These are phyloP conservation scores for Paradendryphiella salina DNA, from an alignment of 2,329 filamentous ascomycete species.

Conservation along the genomic window DNA sequence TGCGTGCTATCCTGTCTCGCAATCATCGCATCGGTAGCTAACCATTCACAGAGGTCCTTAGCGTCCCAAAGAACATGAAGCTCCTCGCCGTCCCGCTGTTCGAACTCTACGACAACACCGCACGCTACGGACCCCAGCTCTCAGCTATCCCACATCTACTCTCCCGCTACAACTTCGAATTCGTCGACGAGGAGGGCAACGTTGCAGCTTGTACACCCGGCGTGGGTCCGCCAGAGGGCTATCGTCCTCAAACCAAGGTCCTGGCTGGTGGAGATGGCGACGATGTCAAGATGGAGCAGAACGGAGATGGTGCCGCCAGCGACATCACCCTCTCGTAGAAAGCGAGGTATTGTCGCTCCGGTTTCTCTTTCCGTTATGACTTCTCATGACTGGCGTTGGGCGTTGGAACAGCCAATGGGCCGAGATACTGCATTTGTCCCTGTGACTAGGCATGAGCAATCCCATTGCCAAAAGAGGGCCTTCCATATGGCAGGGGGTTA, in stretches of 20 bases:
- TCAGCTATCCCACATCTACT: constrained; percentile 95
- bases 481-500: no score
- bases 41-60: constrained; percentile 73
- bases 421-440: neutral
- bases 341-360: neutral
- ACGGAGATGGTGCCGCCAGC: constrained; percentile 42
- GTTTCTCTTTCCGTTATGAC: neutral
- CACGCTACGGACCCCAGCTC: constrained; percentile 90
- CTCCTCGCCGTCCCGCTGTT: constrained; percentile 94
- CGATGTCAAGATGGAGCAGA: constrained; percentile 45
- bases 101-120: constrained; percentile 97
- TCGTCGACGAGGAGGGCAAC: constrained; percentile 89
- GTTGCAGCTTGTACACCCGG: constrained; percentile 85
- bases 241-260: constrained; percentile 39
- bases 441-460: neutral
- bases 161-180: constrained; percentile 96
- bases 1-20: constrained; percentile 49
- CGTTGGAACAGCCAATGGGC: constrained; percentile 2
- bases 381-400: constrained; percentile 4
- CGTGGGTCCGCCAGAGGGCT: constrained; percentile 59
- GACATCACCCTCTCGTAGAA: constrained; percentile 41
- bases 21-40: constrained; percentile 18
- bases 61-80: constrained; percentile 99
- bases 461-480: no score
- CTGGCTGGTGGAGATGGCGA: constrained; percentile 46